These are phyloP conservation scores for Fraxinus excelsior DNA, from an alignment of 257 asterid species.

Conservation along the genomic window DNA sequence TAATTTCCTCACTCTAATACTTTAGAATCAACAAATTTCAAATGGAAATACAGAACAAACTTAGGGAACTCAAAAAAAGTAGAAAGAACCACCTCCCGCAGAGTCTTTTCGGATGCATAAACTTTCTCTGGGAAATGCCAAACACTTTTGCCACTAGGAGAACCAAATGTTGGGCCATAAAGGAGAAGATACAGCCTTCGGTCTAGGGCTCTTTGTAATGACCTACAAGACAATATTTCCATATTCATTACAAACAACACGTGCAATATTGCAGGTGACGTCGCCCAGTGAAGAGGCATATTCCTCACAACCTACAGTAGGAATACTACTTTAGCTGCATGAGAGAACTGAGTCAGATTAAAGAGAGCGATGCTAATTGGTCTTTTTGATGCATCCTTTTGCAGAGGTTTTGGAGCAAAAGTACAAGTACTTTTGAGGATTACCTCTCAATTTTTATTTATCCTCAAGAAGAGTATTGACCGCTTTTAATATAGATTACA, in stretches of 20 bases:
- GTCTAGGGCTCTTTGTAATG: slow-evolving; percentile 88
- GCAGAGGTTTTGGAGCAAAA: background rate
- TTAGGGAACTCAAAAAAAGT: slow-evolving; percentile 6
- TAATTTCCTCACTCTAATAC: slow-evolving; percentile 13
- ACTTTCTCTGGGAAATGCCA: slow-evolving; percentile 97
- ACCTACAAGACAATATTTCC: slow-evolving; percentile 47
- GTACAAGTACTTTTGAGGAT: background rate
- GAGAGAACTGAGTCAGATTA: background rate
- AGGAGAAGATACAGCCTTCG: slow-evolving; percentile 87
- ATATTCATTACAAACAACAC: slow-evolving; percentile 3
- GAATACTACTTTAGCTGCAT: background rate
- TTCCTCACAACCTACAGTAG: too few relatives aligned
- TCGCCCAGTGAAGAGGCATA: background rate
- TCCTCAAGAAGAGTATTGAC: background rate
- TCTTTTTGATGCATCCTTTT: background rate
- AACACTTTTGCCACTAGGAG: slow-evolving; percentile 52
- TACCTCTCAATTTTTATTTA: background rate
- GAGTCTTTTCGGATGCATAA: slow-evolving; percentile 69
- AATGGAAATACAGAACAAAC: background rate
- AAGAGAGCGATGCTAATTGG: slow-evolving; percentile 1
- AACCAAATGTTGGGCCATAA: slow-evolving; percentile 53
- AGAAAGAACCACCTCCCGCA: slow-evolving; percentile 63
- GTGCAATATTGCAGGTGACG: background rate
- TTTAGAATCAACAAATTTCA: slow-evolving; percentile 17
- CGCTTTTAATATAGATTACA: background rate